A percentile compares a stretch with the other conserved stretches of the same genome.
Evolutionary conservation across 371 early-diverging fungal genomes (phyloP).

Genomic region (Saksenaea vasiformis): DNA sequence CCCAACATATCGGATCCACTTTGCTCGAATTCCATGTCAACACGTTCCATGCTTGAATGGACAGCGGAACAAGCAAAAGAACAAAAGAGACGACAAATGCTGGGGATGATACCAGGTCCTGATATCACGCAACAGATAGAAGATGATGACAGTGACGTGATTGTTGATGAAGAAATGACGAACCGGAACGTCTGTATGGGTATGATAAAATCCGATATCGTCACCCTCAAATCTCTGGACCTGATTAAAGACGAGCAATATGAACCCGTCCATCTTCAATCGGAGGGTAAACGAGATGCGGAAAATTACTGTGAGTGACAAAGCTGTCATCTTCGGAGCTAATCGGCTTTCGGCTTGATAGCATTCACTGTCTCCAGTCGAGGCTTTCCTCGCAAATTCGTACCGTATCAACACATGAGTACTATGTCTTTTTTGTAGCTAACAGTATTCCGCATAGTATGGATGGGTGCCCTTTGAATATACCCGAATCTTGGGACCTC

Average conservation of each 20-base stretch:
- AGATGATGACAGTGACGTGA: slow-evolving; percentile 20
- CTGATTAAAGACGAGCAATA: slow-evolving; percentile 38
- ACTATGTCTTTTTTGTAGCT: background rate
- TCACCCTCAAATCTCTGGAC: slow-evolving; percentile 25
- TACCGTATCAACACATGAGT: slow-evolving; percentile 11
- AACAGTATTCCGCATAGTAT: slow-evolving; percentile 20
- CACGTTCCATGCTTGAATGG: background rate
- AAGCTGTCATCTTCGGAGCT: background rate
- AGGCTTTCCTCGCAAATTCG: slow-evolving; percentile 28
- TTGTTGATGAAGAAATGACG: slow-evolving; percentile 29
- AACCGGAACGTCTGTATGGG: slow-evolving; percentile 41
- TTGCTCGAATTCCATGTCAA: background rate
- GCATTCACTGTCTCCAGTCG: slow-evolving; percentile 34
- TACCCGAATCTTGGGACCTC: slow-evolving; percentile 45
- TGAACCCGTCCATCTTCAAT: slow-evolving; percentile 32
- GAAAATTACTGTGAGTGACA: slow-evolving; percentile 36
- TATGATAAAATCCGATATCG: slow-evolving; percentile 48
- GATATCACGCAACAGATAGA: background rate
- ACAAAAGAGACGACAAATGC: background rate
- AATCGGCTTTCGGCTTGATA: slow-evolving; percentile 4
- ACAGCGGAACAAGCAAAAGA: background rate
- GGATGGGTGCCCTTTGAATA: slow-evolving; percentile 53
- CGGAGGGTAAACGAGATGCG: slow-evolving; percentile 35
- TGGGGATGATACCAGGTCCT: too few species aligned
- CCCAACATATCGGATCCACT: background rate